These are phyloP conservation scores for Geopyxis carbonaria DNA, from an alignment of 495 filamentous ascomycete genomes.

Conservation along the genomic window DNA sequence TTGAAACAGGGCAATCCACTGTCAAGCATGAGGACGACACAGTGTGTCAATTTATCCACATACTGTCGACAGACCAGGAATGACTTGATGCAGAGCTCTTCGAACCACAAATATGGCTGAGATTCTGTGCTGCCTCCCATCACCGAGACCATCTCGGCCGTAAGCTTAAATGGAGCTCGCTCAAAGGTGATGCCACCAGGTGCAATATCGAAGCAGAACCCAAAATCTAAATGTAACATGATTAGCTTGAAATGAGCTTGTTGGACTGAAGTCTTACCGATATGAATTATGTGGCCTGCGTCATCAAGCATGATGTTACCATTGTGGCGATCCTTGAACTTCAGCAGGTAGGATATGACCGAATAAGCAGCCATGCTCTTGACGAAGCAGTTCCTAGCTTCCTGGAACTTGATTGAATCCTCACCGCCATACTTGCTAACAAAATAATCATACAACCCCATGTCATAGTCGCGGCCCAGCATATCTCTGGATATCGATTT, in stretches of 20 bases:
- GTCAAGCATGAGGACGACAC: slow-evolving; percentile 89
- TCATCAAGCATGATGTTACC: slow-evolving; percentile 99
- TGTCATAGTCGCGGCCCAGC: slow-evolving; percentile 93
- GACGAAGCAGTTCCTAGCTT: slow-evolving; percentile 91
- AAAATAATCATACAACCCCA: slow-evolving; percentile 96
- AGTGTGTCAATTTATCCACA: slow-evolving; percentile 66
- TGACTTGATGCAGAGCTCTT: slow-evolving; percentile 86
- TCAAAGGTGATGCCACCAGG: slow-evolving; percentile 94
- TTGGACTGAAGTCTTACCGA: slow-evolving; percentile 33
- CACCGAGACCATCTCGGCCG: slow-evolving; percentile 89
- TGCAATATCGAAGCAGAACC: slow-evolving; percentile 98
- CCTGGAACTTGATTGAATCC: slow-evolving; percentile 83
- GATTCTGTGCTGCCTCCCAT: slow-evolving; percentile 80
- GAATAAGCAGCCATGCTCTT: slow-evolving; percentile 99
- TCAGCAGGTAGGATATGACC: slow-evolving; percentile 88
- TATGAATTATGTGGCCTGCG: slow-evolving; percentile 91
- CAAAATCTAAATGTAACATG: slow-evolving; percentile 47
- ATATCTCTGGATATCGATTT: slow-evolving; percentile 97
- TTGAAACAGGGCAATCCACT: slow-evolving; percentile 97
- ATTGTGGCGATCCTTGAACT: slow-evolving; percentile 99
- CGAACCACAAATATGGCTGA: slow-evolving; percentile 87
- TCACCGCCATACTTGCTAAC: slow-evolving; percentile 92
- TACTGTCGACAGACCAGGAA: slow-evolving; percentile 85
- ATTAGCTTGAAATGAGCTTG: too few relatives aligned
- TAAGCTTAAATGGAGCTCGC: slow-evolving; percentile 95